Evolutionary conservation across 352 stramenopile genomes (phyloP).

Genomic region (Phytopythium mirpurense): DNA sequence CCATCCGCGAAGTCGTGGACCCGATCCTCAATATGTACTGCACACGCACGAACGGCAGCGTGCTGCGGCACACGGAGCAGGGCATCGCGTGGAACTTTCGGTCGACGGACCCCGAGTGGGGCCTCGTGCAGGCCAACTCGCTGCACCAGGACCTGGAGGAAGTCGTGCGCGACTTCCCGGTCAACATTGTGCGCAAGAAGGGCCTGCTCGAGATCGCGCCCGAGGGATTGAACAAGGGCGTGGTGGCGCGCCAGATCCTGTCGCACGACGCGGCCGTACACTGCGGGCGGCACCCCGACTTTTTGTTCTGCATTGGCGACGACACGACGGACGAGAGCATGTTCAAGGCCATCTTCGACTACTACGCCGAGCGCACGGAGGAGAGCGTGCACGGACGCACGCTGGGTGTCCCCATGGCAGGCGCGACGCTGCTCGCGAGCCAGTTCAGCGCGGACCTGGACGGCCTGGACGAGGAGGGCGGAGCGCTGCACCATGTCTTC

Average conservation of each 20-base stretch:
- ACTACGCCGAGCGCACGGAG: conserved; percentile 84
- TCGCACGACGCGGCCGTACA: conserved; percentile 75
- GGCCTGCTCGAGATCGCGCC: conserved; percentile 95
- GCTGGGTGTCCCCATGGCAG: conserved; percentile 1
- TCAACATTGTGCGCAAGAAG: conserved; percentile 85
- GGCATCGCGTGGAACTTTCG: conserved; percentile 98
- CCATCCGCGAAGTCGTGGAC: conserved; percentile 88
- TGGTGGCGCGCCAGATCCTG: conserved; percentile 95
- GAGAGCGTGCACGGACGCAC: conserved; percentile 61
- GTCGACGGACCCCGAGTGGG: conserved; percentile 96
- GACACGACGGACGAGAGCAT: conserved; percentile 98
- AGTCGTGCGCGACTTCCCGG: conserved; percentile 61
- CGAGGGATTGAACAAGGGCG: conserved; percentile 94
- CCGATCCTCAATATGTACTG: conserved; percentile 95
- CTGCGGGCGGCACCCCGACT: conserved; percentile 84
- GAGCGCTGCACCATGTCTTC: conserved; percentile 80
- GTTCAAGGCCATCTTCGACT: conserved; percentile 93
- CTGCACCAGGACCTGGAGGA: conserved; percentile 85
- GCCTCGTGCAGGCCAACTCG: conserved; percentile 92
- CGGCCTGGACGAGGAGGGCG: conserved; percentile 35
- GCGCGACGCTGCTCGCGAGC: conserved; percentile 10
- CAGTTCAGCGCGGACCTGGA: conserved; percentile 8
- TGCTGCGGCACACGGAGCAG: conserved; percentile 90
- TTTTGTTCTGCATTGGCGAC: conserved; percentile 96
- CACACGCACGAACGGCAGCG: conserved; percentile 93